phyloP scores from a whole-genome alignment of 176 grass and related monocot genomes.

The Olyra latifolia region DNA sequence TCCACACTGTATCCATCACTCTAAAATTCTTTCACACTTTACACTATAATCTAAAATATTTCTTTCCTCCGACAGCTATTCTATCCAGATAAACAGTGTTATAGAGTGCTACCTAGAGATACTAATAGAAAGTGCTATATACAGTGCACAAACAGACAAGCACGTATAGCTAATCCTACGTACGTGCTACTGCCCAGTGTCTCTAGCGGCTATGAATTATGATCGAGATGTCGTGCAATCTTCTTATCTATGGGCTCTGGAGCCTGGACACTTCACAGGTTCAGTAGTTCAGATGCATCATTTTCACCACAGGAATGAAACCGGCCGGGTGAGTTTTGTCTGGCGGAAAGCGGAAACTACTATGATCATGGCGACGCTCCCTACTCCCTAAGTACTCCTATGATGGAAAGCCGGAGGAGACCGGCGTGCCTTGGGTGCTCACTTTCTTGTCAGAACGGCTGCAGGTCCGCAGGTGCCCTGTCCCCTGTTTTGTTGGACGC shows the following conservation, averaged over 20 bases:
- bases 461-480: constrained; percentile 6
- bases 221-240: no score
- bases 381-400: background rate
- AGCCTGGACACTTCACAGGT: background rate
- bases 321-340: no score
- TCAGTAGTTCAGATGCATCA: background rate
- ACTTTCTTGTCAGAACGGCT: constrained; percentile 22
- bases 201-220: no score
- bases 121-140: no score
- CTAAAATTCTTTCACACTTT: no score
- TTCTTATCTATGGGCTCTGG: background rate
- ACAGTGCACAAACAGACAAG: background rate
- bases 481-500: background rate
- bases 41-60: no score
- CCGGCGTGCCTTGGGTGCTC: background rate
- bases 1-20: no score
- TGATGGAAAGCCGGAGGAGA: background rate
- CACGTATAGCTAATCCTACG: background rate
- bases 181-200: background rate
- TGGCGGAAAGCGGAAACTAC: no score
- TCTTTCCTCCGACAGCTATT: no score
- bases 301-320: no score
- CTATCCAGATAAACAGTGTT: no score
- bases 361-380: background rate
- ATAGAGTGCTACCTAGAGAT: no score